Evolutionary conservation across 495 filamentous ascomycete genomes (phyloP), one percentile per base, ranked within the genome.

Genomic region (Tuber microsphaerosporum): DNA sequence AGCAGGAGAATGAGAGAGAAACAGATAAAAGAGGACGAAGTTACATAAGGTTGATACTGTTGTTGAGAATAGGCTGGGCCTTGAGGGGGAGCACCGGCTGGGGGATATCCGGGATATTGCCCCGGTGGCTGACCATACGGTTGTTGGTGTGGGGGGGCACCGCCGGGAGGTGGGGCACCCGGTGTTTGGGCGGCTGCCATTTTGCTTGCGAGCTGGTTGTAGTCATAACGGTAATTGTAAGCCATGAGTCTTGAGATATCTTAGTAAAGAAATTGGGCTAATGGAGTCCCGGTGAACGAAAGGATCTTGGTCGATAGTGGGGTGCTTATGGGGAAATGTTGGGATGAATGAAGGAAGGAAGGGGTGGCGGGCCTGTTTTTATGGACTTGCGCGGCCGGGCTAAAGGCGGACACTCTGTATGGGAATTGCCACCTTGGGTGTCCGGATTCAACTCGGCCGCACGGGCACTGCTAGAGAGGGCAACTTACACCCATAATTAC

Each of bases 1-100:
- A 71, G 74, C 34, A 26, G 7, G 31, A 73, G 31, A 39, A 71
- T 31, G 37, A 70, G 76, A 56, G 73, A 61, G 19, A 65, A 73
- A 10, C 10, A 19, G 61, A 31, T 71, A 26, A 14, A 71, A 31
- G 45, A 71, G 44, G 70, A 65, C 72, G 72, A 70, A 75, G 74
- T 81, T 75, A 81, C 79, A 81, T 81, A 81, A 74, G 75, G 70
- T 71, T 81, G 79, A 44, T 80, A 80, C 45, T 75, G 76, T 26
- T 70, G 74, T 34, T 78, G 76, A 2, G 43, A 65, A n/a, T 71
- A 43, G 2, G 76, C 76, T 9, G 43, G 69, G 26, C 76, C 77
- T n/a, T 45, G 76, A 31, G 69, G 51, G 42, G 56, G 26, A 34
- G 51, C 73, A 31, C 73, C 73, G 19, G 42, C 69, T 6, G 73